Base-by-base conservation (phyloP, 1,139 yeast species). In the Pichia sp. region DNA sequence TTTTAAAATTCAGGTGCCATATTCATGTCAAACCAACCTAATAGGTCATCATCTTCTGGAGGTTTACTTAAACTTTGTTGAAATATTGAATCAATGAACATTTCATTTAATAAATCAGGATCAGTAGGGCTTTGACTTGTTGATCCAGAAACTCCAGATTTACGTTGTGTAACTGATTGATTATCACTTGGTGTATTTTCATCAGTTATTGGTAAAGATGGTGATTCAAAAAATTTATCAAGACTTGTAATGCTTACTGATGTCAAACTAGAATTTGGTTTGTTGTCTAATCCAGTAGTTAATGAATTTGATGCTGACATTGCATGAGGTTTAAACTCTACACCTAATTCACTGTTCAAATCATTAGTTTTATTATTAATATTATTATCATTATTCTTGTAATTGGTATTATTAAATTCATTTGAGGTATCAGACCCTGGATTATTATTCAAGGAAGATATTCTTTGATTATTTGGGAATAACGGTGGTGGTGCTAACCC, bases 11-110 rank as follows among this genome's bases (percentile, higher is more conserved):
- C 79, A 0, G 81, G 81, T 5, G 76, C 78, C 80, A 76, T 74
- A 54, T 77, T 76, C 59, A 73, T 81, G 62, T 89, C 96, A 71
- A 89, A 85, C 96, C 96, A 90, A n/a, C 97, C 97, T 46, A 90
- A 71, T 62, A 90, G 84, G 63, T 89, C 97, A 63, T 89, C 97
- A 51, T 79, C 79, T 57, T 86, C 87, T 67, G 82, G 79, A 28
- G 89, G 83, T 10, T 61, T 59, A 60, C 87, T 95, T 65, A 83
- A 88, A 61, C 87, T 96, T 66, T 84, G 89, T 62, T 83, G 87
- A 72, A 86, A 76, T 65, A 83, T 76, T 33, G 68, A 70, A 58
- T 77, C 81, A 58, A 78, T 63, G 47, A 66, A 65, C 48, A 56
- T 49, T 29, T 55, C 62, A 66, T 61, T 74, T 68, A 56, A 43